Evolutionary conservation across 2,329 filamentous ascomycete genomes (phyloP).

Genomic region (Ophiostoma sp.): DNA sequence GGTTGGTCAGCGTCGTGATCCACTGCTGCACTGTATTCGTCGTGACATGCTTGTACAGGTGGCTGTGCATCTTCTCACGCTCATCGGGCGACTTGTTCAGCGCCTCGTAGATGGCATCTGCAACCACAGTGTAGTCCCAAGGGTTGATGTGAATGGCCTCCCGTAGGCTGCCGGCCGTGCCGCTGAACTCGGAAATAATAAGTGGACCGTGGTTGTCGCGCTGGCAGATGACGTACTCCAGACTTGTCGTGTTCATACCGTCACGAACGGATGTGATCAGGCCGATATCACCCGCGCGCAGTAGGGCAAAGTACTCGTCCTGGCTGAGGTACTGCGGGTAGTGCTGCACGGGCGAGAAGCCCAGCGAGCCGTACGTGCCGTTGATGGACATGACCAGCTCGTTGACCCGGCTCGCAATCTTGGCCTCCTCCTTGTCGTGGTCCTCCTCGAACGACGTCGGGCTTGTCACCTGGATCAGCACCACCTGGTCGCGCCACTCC

Average conservation of each 20-base stretch:
- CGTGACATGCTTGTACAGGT: slow-evolving; percentile 77
- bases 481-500: slow-evolving; percentile 86
- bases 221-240: slow-evolving; percentile 93
- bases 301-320: slow-evolving; percentile 90
- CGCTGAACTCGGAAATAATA: slow-evolving; percentile 94
- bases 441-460: slow-evolving; percentile 75
- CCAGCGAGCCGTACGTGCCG: slow-evolving; percentile 78
- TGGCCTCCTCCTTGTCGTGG: slow-evolving; percentile 68
- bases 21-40: slow-evolving; percentile 81
- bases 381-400: slow-evolving; percentile 90
- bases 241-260: slow-evolving; percentile 94
- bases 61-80: slow-evolving; percentile 63
- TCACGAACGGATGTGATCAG: slow-evolving; percentile 93
- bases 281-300: slow-evolving; percentile 83
- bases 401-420: slow-evolving; percentile 81
- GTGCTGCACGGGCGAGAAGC: slow-evolving; percentile 87
- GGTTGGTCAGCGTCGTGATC: slow-evolving; percentile 73
- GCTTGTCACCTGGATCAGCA: slow-evolving; percentile 91
- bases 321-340: slow-evolving; percentile 88
- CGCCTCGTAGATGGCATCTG: slow-evolving; percentile 73
- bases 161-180: slow-evolving; percentile 77
- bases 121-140: slow-evolving; percentile 83
- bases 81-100: slow-evolving; percentile 66
- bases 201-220: slow-evolving; percentile 79
- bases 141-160: slow-evolving; percentile 95